Base-by-base conservation (phyloP, 352 stramenopile species). In the Paralagenidium karlingii region DNA sequence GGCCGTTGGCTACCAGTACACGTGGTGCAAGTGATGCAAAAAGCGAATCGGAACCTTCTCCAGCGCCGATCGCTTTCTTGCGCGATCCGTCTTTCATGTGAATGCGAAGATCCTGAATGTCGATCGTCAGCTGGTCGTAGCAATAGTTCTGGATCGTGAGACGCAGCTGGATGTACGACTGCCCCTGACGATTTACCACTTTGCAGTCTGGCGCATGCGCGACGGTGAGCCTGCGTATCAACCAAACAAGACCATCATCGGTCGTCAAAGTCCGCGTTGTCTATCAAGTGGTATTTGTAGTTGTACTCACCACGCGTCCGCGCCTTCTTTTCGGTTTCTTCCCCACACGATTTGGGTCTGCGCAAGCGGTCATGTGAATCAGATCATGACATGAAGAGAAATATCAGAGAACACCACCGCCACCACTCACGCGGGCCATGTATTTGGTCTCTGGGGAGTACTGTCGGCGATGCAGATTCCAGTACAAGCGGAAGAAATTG, bases 281-380 rank as follows among this genome's bases (percentile, higher is more conserved):
- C n/a, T n/a, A n/a, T n/a, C n/a, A n/a, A n/a, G n/a, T n/a, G n/a
- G n/a, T n/a, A n/a, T n/a, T n/a, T n/a, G n/a, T n/a, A n/a, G n/a
- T n/a, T n/a, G n/a, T n/a, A n/a, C n/a, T n/a, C n/a, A n/a, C 73
- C 73, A 87, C 12, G 74, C 63, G 36, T 87, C 69, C 3, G 69
- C 61, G n/a, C 60, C 61, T 43, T 84, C 62, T 11, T 80, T 64
- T 1, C 69, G 60, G 18, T 51, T 68, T 19, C 70, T 71, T 3
- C 69, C 73, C 73, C 73, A 87, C 5, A 82, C 60, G 34, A 83
- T 58, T 45, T 82, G 67, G 19, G 78, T 60, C 45, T 64, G 34
- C 18, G 19, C 2, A 24, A 36, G 10, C 8, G 24, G n/a, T 19
- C 19, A 15, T 11, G 8, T 11, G 9, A 11, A 11, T 20, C 9